Percentiles rank a stretch among this genome's conserved stretches.
phyloP scores from a whole-genome alignment of 805 yeast species.

The Wickerhamomyces rabaulensis region DNA sequence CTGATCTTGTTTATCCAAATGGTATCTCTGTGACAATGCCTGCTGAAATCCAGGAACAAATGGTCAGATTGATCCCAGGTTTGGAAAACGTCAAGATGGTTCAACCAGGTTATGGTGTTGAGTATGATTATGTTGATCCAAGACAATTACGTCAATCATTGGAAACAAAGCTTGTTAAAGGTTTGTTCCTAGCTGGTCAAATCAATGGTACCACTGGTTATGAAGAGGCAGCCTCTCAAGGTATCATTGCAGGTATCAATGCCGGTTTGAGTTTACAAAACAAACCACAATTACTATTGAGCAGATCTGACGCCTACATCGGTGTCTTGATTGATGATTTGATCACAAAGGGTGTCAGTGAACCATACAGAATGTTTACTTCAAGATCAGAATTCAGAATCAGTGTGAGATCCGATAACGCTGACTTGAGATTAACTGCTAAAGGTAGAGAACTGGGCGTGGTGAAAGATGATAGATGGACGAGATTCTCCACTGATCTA shows the following conservation, averaged over 20 bases:
- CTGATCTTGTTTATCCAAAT: constrained; percentile 89
- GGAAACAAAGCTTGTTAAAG: constrained; percentile 75
- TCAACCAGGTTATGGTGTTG: constrained; percentile 99
- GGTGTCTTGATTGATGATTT: constrained; percentile 94
- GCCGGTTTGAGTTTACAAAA: constrained; percentile 61
- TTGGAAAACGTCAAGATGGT: constrained; percentile 81
- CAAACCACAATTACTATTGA: constrained; percentile 44
- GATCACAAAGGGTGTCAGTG: constrained; percentile 91
- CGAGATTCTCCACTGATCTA: constrained; percentile 39
- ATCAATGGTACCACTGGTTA: constrained; percentile 98
- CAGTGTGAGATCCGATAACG: constrained; percentile 89
- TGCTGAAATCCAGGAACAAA: constrained; percentile 74
- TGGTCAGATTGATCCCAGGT: constrained; percentile 79
- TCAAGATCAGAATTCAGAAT: constrained; percentile 92
- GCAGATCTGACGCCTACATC: constrained; percentile 79
- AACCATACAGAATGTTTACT: constrained; percentile 97
- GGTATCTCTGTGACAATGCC: constrained; percentile 98
- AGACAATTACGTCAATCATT: constrained; percentile 72
- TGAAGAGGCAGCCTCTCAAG: constrained; percentile 98
- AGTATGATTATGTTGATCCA: constrained; percentile 94
- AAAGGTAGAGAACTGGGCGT: constrained; percentile 64
- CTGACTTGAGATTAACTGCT: constrained; percentile 78
- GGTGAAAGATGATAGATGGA: constrained; percentile 56
- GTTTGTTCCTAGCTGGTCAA: constrained; percentile 90
- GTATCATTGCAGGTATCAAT: constrained; percentile 90